Evolutionary conservation across 2,329 filamentous ascomycete species (phyloP).

Genomic region (Pseudonectria foliicola): DNA sequence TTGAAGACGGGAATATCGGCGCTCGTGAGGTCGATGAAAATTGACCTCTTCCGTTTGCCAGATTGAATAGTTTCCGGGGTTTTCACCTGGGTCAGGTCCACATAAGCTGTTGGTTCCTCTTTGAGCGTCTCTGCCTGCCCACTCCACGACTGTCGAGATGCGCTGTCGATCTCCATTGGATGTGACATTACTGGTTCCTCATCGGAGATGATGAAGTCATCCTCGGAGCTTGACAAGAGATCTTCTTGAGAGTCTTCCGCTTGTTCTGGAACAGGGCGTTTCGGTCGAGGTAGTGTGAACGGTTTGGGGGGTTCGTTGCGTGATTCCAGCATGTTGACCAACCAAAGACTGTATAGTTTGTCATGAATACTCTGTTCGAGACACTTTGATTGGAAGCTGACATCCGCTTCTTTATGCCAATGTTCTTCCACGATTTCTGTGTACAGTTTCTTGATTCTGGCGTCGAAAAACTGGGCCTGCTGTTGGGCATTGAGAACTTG

Average conservation of each 20-base stretch:
- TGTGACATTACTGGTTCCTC: slow-evolving; percentile 6
- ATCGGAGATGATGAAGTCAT: slow-evolving; percentile 42
- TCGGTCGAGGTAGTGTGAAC: slow-evolving; percentile 14
- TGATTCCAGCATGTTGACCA: slow-evolving; percentile 38
- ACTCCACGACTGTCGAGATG: neutral
- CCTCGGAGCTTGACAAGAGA: slow-evolving; percentile 41
- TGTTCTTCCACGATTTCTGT: slow-evolving; percentile 42
- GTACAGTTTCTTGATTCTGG: slow-evolving; percentile 49
- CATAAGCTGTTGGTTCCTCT: slow-evolving; percentile 13
- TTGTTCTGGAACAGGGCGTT: slow-evolving; percentile 2
- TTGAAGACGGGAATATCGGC: slow-evolving; percentile 8
- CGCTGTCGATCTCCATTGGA: slow-evolving; percentile 5
- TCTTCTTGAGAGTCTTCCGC: slow-evolving; percentile 33
- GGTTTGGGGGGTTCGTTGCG: slow-evolving; percentile 33
- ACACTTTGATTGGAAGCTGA: slow-evolving; percentile 48
- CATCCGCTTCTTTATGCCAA: slow-evolving; percentile 45
- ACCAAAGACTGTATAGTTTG: slow-evolving; percentile 46
- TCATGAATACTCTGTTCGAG: slow-evolving; percentile 61
- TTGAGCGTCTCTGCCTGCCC: slow-evolving; percentile 9
- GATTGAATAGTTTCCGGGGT: slow-evolving; percentile 7
- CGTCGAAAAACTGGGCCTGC: slow-evolving; percentile 35
- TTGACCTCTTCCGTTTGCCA: neutral
- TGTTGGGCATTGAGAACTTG: slow-evolving; percentile 39
- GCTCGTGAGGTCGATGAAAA: slow-evolving; percentile 21
- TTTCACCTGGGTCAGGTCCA: slow-evolving; percentile 26